Evolutionary conservation across 306 rosid species (phyloP), one percentile per base, ranked within the genome.

Genomic region (Elaeagnus macrophylla): DNA sequence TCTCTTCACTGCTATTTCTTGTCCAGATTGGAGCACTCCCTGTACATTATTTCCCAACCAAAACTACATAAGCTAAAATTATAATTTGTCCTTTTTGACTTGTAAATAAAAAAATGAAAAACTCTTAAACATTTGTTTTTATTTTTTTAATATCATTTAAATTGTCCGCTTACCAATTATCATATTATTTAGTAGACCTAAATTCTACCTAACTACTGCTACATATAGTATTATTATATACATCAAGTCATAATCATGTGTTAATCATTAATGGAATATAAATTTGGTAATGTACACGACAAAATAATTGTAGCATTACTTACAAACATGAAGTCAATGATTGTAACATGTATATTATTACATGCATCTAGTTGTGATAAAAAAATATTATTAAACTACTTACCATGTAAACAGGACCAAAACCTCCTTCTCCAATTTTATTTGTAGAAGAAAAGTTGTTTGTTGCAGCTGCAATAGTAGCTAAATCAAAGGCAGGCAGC

Each of bases 1-100:
- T 48, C 80, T 78, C 68, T 78, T 82, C 44, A 78, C 80, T 5
- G 62, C 62, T 43, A 58, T 12, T 42, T 58, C 62, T 58, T 12
- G 41, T 12, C 62, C 62, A 44, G 12, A 20, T n/a, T 10, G 42
- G 32, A 58, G 62, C 7, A 58, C 51, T 13, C 52, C 62, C 62
- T 58, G 53, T 43, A 8, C 32, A 25, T 25, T 25, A 25, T 25
- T 2, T 25, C 4, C 32, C 32, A 25, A 25, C 0, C 32, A 25
- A 25, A 25, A 25, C 32, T 25, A 25, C 32, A 25, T 25, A 25
- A 25, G 32, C 0, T 25, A 25, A 25, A 25, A 25, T 25, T 25
- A 5, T 25, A 25, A 25, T 25, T 1, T 25, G 0, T 25, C 32
- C 3, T 25, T 20, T 1, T 25, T 25, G 32, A 25, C 32, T 25